Base-by-base conservation (phyloP, 2,329 filamentous ascomycete genomes). In the Hyphodiscus sp. region DNA sequence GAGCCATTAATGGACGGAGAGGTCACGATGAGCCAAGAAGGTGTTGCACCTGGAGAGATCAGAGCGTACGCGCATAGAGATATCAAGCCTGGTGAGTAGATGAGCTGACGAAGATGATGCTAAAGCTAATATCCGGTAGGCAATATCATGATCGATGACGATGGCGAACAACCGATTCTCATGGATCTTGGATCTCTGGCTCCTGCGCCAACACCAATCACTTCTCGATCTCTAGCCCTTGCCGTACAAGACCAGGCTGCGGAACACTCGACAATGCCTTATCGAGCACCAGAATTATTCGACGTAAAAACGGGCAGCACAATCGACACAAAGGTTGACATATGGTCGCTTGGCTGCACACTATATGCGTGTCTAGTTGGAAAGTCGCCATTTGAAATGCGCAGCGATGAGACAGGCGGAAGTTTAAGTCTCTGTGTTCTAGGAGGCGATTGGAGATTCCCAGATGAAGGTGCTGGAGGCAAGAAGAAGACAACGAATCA, bases 61-160 rank as follows among this genome's bases (percentile, higher is more conserved):
- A 79, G 88, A 62, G 89, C 91, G 19, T 99, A 96, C 70, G 89
- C 94, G 58, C 94, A 99, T 72, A 80, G 94, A 62, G 94, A 99
- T 71, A 96, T 99, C 70, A 99, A 99, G 72, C 94, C 94, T 64
- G 92, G 89, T 91, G 75, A 65, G 79, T 64, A 41, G 15, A 23
- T 20, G 20, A 10, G 20, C 20, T 11, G 18, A 26, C 3, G 5
- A 13, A 18, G 20, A 20, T 13, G 18, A 16, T 44, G 11, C 2
- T 15, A 18, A 41, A 41, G 18, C 58, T 63, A 59, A 63, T 38
- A 8, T 15, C 15, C 19, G 13, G 1, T 54, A 83, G 81, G 91
- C 54, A 99, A 99, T 73, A 95, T 99, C 68, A 99, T 99, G 94
- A 96, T 99, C 62, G 87, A 89, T 61, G 92, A 97, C 69, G 84